Percentiles rank a stretch among this genome's conserved stretches.
These are phyloP conservation scores for Pinus albicaulis DNA, from an alignment of 75 land plant species.

Conservation along the genomic window DNA sequence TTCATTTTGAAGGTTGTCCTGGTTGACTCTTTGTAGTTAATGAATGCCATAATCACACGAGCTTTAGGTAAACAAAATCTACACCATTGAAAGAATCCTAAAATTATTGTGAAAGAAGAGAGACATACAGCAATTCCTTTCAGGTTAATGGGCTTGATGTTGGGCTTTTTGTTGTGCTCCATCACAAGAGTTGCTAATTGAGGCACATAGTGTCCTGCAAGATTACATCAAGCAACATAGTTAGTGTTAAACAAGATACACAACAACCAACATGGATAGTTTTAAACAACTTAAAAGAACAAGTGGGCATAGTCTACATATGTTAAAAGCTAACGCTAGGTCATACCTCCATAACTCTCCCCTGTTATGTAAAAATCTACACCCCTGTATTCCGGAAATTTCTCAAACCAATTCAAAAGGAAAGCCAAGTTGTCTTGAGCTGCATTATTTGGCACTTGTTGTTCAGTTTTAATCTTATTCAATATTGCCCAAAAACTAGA, in stretches of 20 bases:
- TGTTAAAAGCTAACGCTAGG: neutral
- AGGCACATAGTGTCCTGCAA: too few relatives aligned
- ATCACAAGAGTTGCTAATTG: constrained; percentile 32
- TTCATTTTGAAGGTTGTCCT: too few relatives aligned
- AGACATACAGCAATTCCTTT: constrained; percentile 43
- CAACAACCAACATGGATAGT: neutral
- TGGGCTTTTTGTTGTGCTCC: constrained; percentile 28
- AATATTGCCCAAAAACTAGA: neutral
- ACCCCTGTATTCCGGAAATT: constrained; percentile 14
- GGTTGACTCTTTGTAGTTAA: too few relatives aligned
- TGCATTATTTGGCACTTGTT: constrained; percentile 4
- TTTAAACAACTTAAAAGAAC: neutral
- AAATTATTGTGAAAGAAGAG: neutral
- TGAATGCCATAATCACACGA: too few relatives aligned
- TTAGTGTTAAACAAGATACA: too few relatives aligned
- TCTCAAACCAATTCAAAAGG: constrained; percentile 18
- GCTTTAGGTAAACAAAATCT: too few relatives aligned
- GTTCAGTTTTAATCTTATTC: neutral
- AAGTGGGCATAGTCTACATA: neutral
- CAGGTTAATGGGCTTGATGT: too few relatives aligned
- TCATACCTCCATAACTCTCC: constrained; percentile 26
- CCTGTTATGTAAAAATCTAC: constrained; percentile 22
- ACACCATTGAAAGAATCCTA: too few relatives aligned
- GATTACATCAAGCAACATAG: too few relatives aligned
- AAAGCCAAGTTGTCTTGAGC: constrained; percentile 17